These are phyloP conservation scores for Sherardia arvensis DNA, from an alignment of 257 asterid species.

Conservation along the genomic window DNA sequence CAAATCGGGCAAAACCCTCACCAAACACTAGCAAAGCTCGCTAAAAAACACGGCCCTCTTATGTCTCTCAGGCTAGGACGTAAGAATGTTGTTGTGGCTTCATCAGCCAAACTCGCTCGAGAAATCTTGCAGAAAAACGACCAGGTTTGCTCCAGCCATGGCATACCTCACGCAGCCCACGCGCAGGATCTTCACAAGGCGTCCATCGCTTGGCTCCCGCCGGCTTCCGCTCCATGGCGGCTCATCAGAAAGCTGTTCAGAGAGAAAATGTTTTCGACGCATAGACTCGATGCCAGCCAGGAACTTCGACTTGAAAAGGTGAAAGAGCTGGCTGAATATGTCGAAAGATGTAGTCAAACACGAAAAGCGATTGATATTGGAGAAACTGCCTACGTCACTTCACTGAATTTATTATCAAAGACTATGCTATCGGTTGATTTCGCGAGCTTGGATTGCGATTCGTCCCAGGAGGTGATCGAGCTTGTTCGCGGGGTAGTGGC, in stretches of 20 bases:
- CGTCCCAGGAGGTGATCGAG: constrained; percentile 18
- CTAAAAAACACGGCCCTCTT: constrained; percentile 26
- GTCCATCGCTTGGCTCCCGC: constrained; percentile 16
- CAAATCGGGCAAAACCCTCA: constrained; percentile 16
- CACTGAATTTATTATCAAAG: constrained; percentile 14
- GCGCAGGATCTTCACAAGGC: constrained; percentile 5
- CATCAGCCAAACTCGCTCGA: constrained; percentile 18
- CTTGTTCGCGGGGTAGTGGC: constrained; percentile 2
- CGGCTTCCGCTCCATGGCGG: constrained; percentile 13
- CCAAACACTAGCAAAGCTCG: constrained; percentile 11
- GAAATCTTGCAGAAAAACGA: constrained; percentile 23
- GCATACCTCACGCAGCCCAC: not conserved
- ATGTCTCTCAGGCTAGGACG: constrained; percentile 30
- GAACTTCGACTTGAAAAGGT: constrained; percentile 27
- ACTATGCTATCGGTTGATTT: constrained; percentile 18
- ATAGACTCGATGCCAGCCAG: constrained; percentile 12
- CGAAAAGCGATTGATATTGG: constrained; percentile 9
- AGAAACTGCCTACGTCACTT: constrained; percentile 13
- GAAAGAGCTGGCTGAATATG: not conserved
- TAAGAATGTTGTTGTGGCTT: constrained; percentile 12
- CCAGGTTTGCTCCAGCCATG: constrained; percentile 2
- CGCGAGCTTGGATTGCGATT: constrained; percentile 5
- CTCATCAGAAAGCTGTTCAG: constrained; percentile 12
- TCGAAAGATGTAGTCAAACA: constrained; percentile 5
- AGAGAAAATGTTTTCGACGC: constrained; percentile 14